Base-by-base conservation (phyloP, 1,284 basidiomycete species). In the Ustilago sp. region DNA sequence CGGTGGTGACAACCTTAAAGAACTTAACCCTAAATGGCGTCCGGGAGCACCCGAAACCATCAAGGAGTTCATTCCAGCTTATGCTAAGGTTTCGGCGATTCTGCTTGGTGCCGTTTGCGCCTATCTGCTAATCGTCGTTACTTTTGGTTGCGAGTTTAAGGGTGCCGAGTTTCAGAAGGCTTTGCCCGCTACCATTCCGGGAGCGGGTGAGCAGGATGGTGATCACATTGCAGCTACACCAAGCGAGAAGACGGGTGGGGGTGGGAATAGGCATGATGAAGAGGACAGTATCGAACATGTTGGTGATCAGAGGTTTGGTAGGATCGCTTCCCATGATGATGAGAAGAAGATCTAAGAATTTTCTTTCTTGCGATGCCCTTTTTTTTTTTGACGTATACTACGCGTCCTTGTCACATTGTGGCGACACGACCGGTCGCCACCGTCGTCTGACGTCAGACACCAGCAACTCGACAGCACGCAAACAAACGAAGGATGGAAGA, bases 31-130 rank as follows among this genome's bases (percentile, higher is more conserved):
- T 4, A 56, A 59, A 31, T 81, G 68, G 71, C 38, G 47, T 32
- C 69, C 72, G 13, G 68, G 61, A 28, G n/a, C 71, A 19, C 59
- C 68, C 13, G 63, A 55, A 1, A 54, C 47, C 1, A 63, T 70
- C n/a, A 38, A 60, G n/a, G 62, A 91, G 32, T 81, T 85, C 55
- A 90, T 92, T 3, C 90, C 93, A 0, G 92, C 96, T 84, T 97
- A 95, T 83, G 95, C 93, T 3, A 91, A 88, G 8, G 91, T 95
- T 17, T 92, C 94, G 87, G 94, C 92, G 53, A 94, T 97, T 84
- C 88, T 96, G 41, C 92, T 98, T 66, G 95, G 89, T 34, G 85
- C 87, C 9, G 88, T 90, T 51, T 83, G 85, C 15, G 86, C 67
- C 4, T 87, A 86, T 63, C 66, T 85, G n/a, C 43, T 84, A 31